A percentile compares a stretch with the other conserved stretches of the same genome.
Conservation (phyloP, 495 filamentous ascomycete genomes). For the Hyaloscypha hepaticicola region DNA sequence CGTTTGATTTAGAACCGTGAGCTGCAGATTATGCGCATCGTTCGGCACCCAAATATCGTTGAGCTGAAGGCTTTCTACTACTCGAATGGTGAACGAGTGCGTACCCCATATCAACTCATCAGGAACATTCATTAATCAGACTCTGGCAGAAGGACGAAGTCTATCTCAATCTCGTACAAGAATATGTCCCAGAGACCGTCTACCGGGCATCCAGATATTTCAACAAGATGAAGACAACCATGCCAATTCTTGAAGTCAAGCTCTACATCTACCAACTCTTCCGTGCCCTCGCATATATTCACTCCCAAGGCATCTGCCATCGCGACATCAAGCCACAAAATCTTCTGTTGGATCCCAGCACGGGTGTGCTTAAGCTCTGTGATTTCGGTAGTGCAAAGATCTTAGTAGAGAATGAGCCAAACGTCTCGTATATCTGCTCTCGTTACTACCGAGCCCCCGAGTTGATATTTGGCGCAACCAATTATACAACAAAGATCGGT, state of each 20-base stretch:
- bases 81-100: slow-evolving; percentile 95
- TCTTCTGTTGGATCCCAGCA: slow-evolving; percentile 84
- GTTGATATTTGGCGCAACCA: slow-evolving; percentile 97
- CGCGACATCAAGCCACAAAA: slow-evolving; percentile 99
- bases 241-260: slow-evolving; percentile 98
- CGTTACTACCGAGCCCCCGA: slow-evolving; percentile 98
- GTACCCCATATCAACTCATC: slow-evolving; percentile 32
- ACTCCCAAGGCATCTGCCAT: slow-evolving; percentile 99
- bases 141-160: slow-evolving; percentile 91
- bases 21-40: slow-evolving; percentile 98
- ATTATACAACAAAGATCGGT: slow-evolving; percentile 99
- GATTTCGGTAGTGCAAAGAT: slow-evolving; percentile 99
- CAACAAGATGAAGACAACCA: slow-evolving; percentile 99
- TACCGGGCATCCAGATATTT: slow-evolving; percentile 98
- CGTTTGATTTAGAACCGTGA: slow-evolving; percentile 86
- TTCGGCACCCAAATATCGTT: slow-evolving; percentile 97
- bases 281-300: slow-evolving; percentile 96
- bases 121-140: slow-evolving; percentile 16
- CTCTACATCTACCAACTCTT: slow-evolving; percentile 99
- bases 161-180: slow-evolving; percentile 95
- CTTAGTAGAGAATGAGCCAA: slow-evolving; percentile 96
- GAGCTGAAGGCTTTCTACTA: slow-evolving; percentile 99
- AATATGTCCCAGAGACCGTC: slow-evolving; percentile 97
- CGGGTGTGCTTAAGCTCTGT: slow-evolving; percentile 93
- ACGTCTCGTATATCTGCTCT: slow-evolving; percentile 99